phyloP scores from a whole-genome alignment of 1,284 basidiomycete genomes.

The Ganoderma meredithae region DNA sequence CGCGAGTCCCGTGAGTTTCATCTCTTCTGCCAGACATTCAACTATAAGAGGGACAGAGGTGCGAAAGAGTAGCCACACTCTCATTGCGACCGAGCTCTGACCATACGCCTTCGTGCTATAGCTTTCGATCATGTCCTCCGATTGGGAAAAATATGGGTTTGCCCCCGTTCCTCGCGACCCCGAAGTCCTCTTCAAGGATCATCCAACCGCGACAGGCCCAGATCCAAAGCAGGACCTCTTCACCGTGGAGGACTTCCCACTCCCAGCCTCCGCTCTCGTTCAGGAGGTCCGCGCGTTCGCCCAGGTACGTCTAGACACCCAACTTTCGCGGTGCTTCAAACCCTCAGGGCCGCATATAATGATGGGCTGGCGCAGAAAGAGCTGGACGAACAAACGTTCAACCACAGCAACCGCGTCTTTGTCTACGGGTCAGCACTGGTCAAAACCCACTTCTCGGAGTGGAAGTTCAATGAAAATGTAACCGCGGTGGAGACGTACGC shows the following conservation, averaged over 20 bases:
- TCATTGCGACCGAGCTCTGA: neutral
- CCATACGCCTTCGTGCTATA: neutral
- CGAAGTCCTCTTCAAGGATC: slow-evolving; percentile 55
- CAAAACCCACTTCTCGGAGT: slow-evolving; percentile 56
- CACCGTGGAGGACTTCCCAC: slow-evolving; percentile 49
- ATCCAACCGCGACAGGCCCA: slow-evolving; percentile 54
- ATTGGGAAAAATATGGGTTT: slow-evolving; percentile 50
- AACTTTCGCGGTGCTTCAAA: neutral
- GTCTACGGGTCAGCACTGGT: slow-evolving; percentile 57
- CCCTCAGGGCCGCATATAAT: neutral
- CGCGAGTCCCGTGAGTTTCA: neutral
- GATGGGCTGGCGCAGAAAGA: slow-evolving; percentile 45
- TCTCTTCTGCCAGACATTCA: neutral
- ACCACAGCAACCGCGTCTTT: slow-evolving; percentile 60
- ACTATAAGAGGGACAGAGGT: neutral
- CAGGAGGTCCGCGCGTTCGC: slow-evolving; percentile 52
- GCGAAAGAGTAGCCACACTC: neutral
- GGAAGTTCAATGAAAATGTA: slow-evolving; percentile 48
- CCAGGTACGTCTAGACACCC: slow-evolving; percentile 38
- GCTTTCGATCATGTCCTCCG: slow-evolving; percentile 18
- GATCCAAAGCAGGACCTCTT: slow-evolving; percentile 56
- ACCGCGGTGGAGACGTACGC: slow-evolving; percentile 55
- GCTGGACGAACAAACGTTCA: slow-evolving; percentile 56
- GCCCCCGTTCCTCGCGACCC: slow-evolving; percentile 58
- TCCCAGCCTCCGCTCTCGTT: slow-evolving; percentile 53